Evolutionary conservation across 495 filamentous ascomycete species (phyloP), one percentile per base, ranked within the genome.

Genomic region (Poronia punctata): DNA sequence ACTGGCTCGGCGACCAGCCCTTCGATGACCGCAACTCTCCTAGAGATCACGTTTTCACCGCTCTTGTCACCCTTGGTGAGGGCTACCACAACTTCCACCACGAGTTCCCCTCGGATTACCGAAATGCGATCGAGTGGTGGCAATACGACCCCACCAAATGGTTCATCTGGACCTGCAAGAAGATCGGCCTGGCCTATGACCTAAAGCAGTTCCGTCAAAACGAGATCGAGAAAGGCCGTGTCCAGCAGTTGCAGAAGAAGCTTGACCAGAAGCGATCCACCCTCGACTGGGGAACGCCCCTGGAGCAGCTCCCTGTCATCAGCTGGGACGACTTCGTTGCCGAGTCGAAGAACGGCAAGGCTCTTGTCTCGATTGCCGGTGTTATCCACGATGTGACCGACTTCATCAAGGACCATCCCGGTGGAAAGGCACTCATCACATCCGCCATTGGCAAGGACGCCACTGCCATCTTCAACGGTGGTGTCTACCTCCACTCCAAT

Each of bases 41-140:
- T 47, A 84, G 92, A 57, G 92, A 98, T 59, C 92, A 96, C 65
- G 78, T 95, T 57, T 82, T 98, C 65, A 98, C 92, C 30, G 92
- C 92, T 34, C 68, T 98, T 9, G 85, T 93, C 40, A 98, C 92
- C 32, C 86, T 98, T 20, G 92, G 92, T 35, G 92, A 98, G 65
- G 92, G 92, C 36, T 98, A 98, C 72, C 89, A 97, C 76, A 95
- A 95, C 73, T 98, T 98, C 80, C 92, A 98, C 73, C 92, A 98
- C 75, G 92, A 98, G 61, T 98, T 98, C 71, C 92, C 92, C 38
- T 93, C 86, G 10, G 92, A 98, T 65, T 96, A 95, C 83, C 87
- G 92, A 60, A 98, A 98, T 64, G 92, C 90, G 37, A 93, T 98
- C 49, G 73, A 95, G 59, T 96, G 88, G 87, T 84, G 84, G 72